phyloP scores from a whole-genome alignment of 371 early-diverging fungal species.

The Haplosporangium sp. region DNA sequence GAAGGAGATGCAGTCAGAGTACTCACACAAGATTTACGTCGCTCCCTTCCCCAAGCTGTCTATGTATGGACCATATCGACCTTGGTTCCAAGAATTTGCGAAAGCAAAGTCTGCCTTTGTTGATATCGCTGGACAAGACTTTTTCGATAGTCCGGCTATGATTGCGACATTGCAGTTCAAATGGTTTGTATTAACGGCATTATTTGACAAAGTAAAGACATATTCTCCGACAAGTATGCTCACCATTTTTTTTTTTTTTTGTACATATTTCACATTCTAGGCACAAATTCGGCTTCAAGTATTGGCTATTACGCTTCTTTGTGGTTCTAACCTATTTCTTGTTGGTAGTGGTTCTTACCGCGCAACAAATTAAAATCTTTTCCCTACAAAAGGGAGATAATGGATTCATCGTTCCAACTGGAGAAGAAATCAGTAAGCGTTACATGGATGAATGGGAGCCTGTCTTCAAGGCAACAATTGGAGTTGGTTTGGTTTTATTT shows the following conservation, averaged over 20 bases:
- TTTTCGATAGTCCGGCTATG: constrained; percentile 56
- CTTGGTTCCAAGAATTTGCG: constrained; percentile 17
- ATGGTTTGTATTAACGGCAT: constrained; percentile 17
- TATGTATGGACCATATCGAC: constrained; percentile 49
- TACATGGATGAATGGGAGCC: constrained; percentile 31
- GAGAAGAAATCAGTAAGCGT: neutral
- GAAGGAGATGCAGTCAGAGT: constrained; percentile 13
- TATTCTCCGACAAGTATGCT: neutral
- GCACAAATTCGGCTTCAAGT: constrained; percentile 46
- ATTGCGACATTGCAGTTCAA: constrained; percentile 49
- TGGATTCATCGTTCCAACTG: neutral
- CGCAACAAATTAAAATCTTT: constrained; percentile 17
- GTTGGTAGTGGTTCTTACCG: constrained; percentile 31
- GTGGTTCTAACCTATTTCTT: constrained; percentile 34
- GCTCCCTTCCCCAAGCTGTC: constrained; percentile 55
- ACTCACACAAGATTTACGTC: constrained; percentile 51
- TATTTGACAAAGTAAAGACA: neutral
- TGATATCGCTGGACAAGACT: constrained; percentile 49
- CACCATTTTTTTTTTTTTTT: neutral
- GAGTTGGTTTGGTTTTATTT: constrained; percentile 24
- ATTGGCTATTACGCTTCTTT: constrained; percentile 31
- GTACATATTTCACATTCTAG: constrained; percentile 11
- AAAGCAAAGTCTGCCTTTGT: constrained; percentile 38
- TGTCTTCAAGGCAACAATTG: constrained; percentile 21
- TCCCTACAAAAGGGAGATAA: neutral